Conservation (phyloP, 2,329 filamentous ascomycete species). For the Alternaria gaisen region DNA sequence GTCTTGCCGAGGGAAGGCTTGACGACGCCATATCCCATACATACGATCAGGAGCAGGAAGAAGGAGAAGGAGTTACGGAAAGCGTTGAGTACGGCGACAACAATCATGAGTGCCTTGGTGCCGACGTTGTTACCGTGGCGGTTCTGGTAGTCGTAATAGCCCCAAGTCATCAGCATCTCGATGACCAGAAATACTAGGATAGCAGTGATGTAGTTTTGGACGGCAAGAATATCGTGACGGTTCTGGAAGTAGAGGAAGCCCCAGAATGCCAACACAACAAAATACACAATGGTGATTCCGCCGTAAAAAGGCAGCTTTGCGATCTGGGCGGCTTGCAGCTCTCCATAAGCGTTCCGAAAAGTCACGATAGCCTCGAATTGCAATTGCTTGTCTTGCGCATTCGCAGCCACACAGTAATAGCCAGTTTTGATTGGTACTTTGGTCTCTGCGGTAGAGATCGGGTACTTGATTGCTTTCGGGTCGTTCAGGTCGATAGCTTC, state of each 20-base stretch:
- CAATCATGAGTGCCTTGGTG: slow-evolving; percentile 84
- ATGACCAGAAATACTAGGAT: slow-evolving; percentile 93
- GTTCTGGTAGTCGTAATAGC: slow-evolving; percentile 97
- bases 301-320: slow-evolving; percentile 98
- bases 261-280: slow-evolving; percentile 87
- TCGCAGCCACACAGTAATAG: slow-evolving; percentile 92
- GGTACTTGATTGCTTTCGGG: slow-evolving; percentile 78
- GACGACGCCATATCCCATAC: slow-evolving; percentile 99
- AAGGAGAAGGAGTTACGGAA: slow-evolving; percentile 97
- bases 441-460: slow-evolving; percentile 63
- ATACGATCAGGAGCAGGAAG: slow-evolving; percentile 96
- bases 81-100: slow-evolving; percentile 93
- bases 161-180: slow-evolving; percentile 98
- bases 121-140: slow-evolving; percentile 83
- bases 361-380: slow-evolving; percentile 84
- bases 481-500: slow-evolving; percentile 83
- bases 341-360: slow-evolving; percentile 95
- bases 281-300: slow-evolving; percentile 91
- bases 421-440: slow-evolving; percentile 72
- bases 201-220: slow-evolving; percentile 98
- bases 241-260: slow-evolving; percentile 95
- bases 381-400: slow-evolving; percentile 68
- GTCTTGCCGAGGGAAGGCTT: slow-evolving; percentile 90
- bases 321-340: slow-evolving; percentile 93
- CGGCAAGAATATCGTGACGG: slow-evolving; percentile 89